Base-by-base conservation (phyloP, 2,329 filamentous ascomycete genomes). In the Apiospora malaysiana region DNA sequence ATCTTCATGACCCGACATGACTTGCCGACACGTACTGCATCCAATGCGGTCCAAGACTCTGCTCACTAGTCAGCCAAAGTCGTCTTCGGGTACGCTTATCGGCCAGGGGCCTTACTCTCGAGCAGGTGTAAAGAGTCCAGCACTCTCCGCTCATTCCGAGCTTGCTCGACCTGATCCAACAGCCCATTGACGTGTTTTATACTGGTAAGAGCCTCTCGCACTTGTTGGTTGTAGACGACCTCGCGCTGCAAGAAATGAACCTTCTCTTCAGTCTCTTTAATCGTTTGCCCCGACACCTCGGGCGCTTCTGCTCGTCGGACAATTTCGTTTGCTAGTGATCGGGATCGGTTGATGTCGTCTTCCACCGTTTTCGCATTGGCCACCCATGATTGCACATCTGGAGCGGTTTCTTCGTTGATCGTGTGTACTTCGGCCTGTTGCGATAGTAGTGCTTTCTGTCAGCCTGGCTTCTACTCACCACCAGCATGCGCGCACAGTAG, bases 381-480 rank as follows among this genome's bases (percentile, higher is more conserved):
- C 70, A 97, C 93, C 95, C 95, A 98, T 68, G 91, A 89, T 78
- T 94, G 92, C 68, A 97, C 92, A 77, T 97, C 92, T 49, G 91
- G 89, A 70, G 91, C 92, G 23, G 91, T 92, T 74, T 94, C 90
- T 78, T 90, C 89, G 81, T 95, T 97, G 73, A 96, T 89, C 27
- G 85, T 81, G 74, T 91, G 92, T 71, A 98, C 92, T 76, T 97
- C 91, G 72, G 87, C 82, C 90, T 93, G 70, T 14, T 27, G 25
- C 66, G 43, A 70, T 8, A 21, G 25, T 25, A 3, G 32, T 32
- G 6, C 2, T 8, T 14, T 45, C n/a, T 37, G 66, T 68, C 43
- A 68, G 46, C 8, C 23, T 32, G 23, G 10, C 8, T 43, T 27
- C 46, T 32, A 25, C 42, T 7, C 10, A 42, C 47, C 7, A 14